Conservation (phyloP, 176 grass and related monocot genomes). For the Tuctoria greenei region DNA sequence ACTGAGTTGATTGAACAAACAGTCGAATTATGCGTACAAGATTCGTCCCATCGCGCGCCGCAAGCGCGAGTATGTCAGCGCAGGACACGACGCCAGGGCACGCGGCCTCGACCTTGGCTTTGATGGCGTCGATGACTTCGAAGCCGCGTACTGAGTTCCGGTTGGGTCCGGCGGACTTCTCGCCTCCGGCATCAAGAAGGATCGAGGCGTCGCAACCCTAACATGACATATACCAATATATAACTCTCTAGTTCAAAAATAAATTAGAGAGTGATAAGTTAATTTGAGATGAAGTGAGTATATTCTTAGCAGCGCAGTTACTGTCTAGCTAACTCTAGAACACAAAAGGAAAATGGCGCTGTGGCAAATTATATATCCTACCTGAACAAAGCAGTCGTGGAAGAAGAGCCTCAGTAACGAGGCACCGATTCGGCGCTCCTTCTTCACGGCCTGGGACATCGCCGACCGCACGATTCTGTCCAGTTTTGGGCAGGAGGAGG, state of each 20-base stretch:
- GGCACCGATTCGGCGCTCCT: constrained; percentile 52
- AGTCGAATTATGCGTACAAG: neutral
- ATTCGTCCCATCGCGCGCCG: neutral
- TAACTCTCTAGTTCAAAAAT: too few species aligned
- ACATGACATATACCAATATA: too few species aligned
- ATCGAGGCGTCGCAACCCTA: constrained; percentile 70
- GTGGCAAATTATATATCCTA: too few species aligned
- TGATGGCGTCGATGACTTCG: constrained; percentile 65
- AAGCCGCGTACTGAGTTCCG: constrained; percentile 52
- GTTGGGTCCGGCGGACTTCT: constrained; percentile 60
- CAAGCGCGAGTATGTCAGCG: constrained; percentile 42
- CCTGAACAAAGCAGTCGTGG: constrained; percentile 71
- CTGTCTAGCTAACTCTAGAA: too few species aligned
- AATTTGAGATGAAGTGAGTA: too few species aligned
- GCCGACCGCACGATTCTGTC: constrained; percentile 48
- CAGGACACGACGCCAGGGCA: constrained; percentile 50
- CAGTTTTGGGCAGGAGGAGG: neutral
- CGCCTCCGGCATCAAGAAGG: constrained; percentile 54
- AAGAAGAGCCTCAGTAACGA: constrained; percentile 77
- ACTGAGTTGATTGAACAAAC: too few species aligned
- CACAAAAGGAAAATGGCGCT: too few species aligned
- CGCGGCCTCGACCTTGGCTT: constrained; percentile 30
- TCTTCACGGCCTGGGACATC: constrained; percentile 36
- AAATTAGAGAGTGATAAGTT: too few species aligned
- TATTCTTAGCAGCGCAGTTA: too few species aligned